Evolutionary conservation across 169 alveolate genomes (phyloP).

Genomic region (Babesia bovis): DNA sequence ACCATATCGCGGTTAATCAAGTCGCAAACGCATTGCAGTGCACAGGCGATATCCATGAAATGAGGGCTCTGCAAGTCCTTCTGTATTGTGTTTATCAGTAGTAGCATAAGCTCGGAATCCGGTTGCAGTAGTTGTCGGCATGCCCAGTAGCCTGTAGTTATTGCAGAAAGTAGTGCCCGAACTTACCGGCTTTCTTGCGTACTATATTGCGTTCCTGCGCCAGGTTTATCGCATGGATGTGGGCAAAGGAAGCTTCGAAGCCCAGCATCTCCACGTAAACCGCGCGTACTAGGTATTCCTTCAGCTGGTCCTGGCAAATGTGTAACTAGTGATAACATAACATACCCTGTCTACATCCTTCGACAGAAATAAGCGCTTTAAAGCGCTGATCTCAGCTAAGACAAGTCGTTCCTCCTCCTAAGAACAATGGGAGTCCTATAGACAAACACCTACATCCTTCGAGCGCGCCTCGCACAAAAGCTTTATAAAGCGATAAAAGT

Average conservation of each 20-base stretch:
- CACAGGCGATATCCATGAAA: slow-evolving; percentile 87
- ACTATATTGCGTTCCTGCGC: slow-evolving; percentile 87
- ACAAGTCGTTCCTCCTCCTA: slow-evolving; percentile 62
- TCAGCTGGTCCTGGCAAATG: slow-evolving; percentile 60
- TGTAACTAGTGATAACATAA: background rate
- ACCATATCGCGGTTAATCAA: slow-evolving; percentile 87
- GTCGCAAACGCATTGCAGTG: slow-evolving; percentile 87
- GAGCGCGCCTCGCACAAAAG: slow-evolving; percentile 92
- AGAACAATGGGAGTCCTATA: background rate
- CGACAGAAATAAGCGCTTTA: slow-evolving; percentile 25
- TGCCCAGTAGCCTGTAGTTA: slow-evolving; percentile 84
- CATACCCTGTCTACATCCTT: slow-evolving; percentile 53
- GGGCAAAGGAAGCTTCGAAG: slow-evolving; percentile 92
- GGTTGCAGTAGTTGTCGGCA: slow-evolving; percentile 87
- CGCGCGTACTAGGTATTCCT: slow-evolving; percentile 89
- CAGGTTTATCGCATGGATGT: slow-evolving; percentile 90
- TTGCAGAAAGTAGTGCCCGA: background rate
- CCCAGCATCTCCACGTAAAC: slow-evolving; percentile 96
- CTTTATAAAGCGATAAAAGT: slow-evolving; percentile 88
- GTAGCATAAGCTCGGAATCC: slow-evolving; percentile 85
- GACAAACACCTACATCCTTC: slow-evolving; percentile 80
- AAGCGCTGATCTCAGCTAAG: slow-evolving; percentile 26
- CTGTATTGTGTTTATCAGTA: slow-evolving; percentile 91
- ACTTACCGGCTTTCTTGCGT: slow-evolving; percentile 79
- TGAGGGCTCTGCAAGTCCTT: slow-evolving; percentile 88